Conservation (phyloP, 495 filamentous ascomycete genomes). For the Ascodesmis nigricans region DNA sequence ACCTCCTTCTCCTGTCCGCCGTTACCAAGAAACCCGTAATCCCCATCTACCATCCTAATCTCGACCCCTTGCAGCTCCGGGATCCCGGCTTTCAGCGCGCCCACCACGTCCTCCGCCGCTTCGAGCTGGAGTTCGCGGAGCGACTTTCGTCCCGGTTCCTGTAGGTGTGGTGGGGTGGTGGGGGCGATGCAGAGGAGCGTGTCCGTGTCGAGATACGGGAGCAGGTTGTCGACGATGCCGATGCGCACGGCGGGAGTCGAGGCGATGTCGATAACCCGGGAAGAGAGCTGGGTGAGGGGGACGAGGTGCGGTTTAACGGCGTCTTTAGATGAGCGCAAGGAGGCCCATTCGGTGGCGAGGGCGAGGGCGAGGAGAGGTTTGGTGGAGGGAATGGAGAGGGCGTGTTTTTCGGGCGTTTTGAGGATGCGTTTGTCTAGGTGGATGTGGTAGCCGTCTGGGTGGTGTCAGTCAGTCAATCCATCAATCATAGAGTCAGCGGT, state of each 20-base stretch:
- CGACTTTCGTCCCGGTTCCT: constrained; percentile 27
- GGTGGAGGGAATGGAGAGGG: constrained; percentile 44
- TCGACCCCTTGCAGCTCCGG: constrained; percentile 70
- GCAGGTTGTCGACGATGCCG: constrained; percentile 39
- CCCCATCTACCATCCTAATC: constrained; percentile 53
- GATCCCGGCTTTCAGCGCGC: constrained; percentile 42
- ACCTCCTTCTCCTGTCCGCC: constrained; percentile 45
- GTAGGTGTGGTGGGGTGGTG: constrained; percentile 27
- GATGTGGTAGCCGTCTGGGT: constrained; percentile 41
- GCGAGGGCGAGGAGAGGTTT: constrained; percentile 71
- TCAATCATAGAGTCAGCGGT: background rate
- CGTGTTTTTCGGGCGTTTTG: constrained; percentile 45
- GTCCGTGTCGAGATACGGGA: constrained; percentile 82
- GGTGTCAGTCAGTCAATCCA: background rate
- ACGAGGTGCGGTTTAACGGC: constrained; percentile 61
- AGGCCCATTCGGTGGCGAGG: constrained; percentile 82
- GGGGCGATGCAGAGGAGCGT: constrained; percentile 84
- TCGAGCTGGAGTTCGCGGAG: constrained; percentile 52
- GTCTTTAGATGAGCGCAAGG: constrained; percentile 53
- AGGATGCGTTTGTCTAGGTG: constrained; percentile 63
- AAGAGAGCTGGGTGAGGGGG: constrained; percentile 66
- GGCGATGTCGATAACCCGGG: constrained; percentile 58
- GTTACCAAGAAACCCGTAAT: constrained; percentile 36
- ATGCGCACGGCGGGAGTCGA: constrained; percentile 36
- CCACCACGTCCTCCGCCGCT: constrained; percentile 42